Evolutionary conservation across 179 eudicot species (phyloP), one percentile per base, ranked within the genome.

Genomic region (Actinidia arguta): DNA sequence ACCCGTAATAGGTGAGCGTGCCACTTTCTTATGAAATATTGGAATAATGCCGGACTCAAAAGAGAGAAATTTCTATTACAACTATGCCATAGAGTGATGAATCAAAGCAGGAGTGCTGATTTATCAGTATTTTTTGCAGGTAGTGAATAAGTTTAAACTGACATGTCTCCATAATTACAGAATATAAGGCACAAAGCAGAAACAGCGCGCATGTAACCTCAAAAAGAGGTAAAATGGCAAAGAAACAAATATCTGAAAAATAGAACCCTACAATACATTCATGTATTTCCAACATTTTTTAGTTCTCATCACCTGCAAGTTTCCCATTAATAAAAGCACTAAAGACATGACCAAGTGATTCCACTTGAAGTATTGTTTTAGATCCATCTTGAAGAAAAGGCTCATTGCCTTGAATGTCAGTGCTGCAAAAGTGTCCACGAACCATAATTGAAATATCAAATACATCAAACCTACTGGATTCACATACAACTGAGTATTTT

Each of bases 291-390:
- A 27, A 68, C 64, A 82, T 25, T 36, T 62, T 56, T 51, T 42
- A 79, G 24, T 47, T 80, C 31, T 52, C 31, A 50, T 78, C 82
- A 97, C 99, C 99, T 88, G 89, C 88, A 69, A 90, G 92, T 83
- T 94, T 89, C 46, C 94, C 95, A 50, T 97, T 94, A 78, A 95
- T 62, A 78, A 93, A 97, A 89, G 83, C 93, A 89, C 90, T 87
- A 82, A 95, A 94, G 25, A 86, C 97, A 81, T 97, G 98, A 59
- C 99, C 99, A 73, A 88, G 94, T 79, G 99, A 94, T 62, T 88
- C 85, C 77, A 95, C 89, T 74, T 94, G 98, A 88, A 97, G 93
- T 81, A 87, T 83, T 73, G 98, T 72, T 79, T 91, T 86, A 84
- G 95, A 89, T 84, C 98, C 98, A 78, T 89, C 91, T 72, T 85